These are phyloP conservation scores for Aspergillus eucalypticola DNA, from an alignment of 2,329 filamentous ascomycete genomes.

Conservation along the genomic window DNA sequence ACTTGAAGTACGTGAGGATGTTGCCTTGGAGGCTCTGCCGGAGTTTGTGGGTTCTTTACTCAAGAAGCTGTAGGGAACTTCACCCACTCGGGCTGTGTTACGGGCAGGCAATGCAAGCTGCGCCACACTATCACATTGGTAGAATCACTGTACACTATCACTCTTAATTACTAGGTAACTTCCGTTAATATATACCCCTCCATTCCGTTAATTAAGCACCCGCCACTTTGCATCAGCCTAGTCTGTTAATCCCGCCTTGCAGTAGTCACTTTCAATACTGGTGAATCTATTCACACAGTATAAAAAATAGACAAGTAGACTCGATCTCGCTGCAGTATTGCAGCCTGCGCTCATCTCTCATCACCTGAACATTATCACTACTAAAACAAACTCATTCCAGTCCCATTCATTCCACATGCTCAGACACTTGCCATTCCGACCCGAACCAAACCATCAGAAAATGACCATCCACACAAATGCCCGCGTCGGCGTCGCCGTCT, in stretches of 20 bases:
- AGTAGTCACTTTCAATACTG: background rate
- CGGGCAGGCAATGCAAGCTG: constrained; percentile 1
- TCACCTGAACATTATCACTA: too few relatives aligned
- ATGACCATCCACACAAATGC: constrained; percentile 3
- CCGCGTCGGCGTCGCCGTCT: constrained; percentile 19
- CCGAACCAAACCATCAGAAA: background rate
- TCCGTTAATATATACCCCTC: constrained; percentile 1
- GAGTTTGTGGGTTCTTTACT: constrained; percentile 52
- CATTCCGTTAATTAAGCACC: background rate
- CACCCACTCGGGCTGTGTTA: background rate
- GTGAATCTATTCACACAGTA: too few relatives aligned
- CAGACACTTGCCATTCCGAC: background rate
- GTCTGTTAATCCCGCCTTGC: background rate
- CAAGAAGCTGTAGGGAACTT: constrained; percentile 47
- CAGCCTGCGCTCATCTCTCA: too few relatives aligned
- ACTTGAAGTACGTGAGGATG: constrained; percentile 60
- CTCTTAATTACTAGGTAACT: background rate
- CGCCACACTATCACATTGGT: constrained; percentile 9
- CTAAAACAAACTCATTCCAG: too few relatives aligned
- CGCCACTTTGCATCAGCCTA: background rate
- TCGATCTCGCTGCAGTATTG: too few relatives aligned
- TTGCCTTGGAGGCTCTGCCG: constrained; percentile 54
- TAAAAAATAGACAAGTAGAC: too few relatives aligned
- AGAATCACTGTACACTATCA: constrained; percentile 9
- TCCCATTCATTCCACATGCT: too few relatives aligned